Conservation (phyloP, 176 grass and related monocot species). For the Hyparrhenia diplandra region DNA sequence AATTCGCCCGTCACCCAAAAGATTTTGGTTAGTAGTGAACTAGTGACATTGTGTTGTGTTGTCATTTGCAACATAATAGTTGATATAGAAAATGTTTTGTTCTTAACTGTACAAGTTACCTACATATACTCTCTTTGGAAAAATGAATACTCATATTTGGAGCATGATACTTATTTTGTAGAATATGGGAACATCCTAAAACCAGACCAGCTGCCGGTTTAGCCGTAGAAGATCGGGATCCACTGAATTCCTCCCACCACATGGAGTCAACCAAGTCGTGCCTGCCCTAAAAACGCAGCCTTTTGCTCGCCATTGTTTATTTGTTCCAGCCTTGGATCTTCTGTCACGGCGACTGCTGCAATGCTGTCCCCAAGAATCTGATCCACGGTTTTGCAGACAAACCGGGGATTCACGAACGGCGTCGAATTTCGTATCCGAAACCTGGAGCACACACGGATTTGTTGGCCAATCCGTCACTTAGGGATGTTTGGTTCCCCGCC, state of each 20-base stretch:
- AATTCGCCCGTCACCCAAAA: too few relatives aligned
- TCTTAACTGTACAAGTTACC: neutral
- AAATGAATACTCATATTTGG: too few relatives aligned
- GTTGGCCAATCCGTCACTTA: neutral
- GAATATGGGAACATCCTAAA: neutral
- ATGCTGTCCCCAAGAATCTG: slow-evolving; percentile 6
- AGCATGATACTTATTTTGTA: too few relatives aligned
- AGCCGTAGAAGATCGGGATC: slow-evolving; percentile 1
- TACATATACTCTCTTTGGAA: neutral
- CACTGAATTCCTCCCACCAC: neutral
- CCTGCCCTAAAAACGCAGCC: neutral
- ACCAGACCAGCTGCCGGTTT: neutral
- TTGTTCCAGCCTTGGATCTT: neutral
- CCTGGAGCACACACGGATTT: slow-evolving; percentile 32
- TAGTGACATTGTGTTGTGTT: neutral
- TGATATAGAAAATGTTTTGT: too few relatives aligned
- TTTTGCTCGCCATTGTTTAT: neutral
- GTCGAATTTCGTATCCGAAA: slow-evolving; percentile 14
- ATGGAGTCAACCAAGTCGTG: neutral
- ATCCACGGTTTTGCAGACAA: slow-evolving; percentile 1
- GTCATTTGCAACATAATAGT: neutral
- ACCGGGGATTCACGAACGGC: neutral
- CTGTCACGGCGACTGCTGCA: neutral
- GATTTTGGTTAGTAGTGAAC: too few relatives aligned
- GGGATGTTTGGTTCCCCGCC: too few relatives aligned